Base-by-base conservation (phyloP, 2,329 filamentous ascomycete genomes). In the Cladosporium austrohemisphaericum region DNA sequence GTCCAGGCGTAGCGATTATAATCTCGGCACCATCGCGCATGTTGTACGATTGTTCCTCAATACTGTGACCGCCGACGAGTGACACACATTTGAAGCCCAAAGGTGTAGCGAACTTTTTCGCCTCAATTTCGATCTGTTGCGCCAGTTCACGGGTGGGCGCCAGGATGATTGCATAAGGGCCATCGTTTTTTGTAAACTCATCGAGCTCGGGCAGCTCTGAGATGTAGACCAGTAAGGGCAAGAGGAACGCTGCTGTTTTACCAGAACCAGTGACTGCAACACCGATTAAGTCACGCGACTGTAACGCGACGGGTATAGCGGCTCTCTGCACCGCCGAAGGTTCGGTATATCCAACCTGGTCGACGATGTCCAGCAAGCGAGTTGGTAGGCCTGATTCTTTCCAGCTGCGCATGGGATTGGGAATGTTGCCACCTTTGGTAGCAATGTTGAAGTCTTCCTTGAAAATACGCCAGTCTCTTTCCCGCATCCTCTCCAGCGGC, bases 391-490 rank as follows among this genome's bases (percentile, higher is more conserved):
- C 78, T 3, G 91, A 95, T 68, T 98, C 93, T 38, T 79, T 66
- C 93, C 93, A 98, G 59, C 78, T 89, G 41, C 93, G 89, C 91
- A 98, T 97, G 0, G 93, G 93, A 61, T 97, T 92, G 1, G 93
- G 93, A 49, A 97, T 89, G 20, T 79, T 78, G 35, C 92, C 92
- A 51, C 93, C 93, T 68, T 95, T 97, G 7, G 90, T 96, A 32
- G 85, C 79, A 65, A 98, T 98, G 60, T 93, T 94, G 73, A 95
- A 97, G 69, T 98, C 91, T 68, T 97, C 93, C 71, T 97, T 98
- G 82, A 98, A 96, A 60, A 98, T 97, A 65, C 93, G 88, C 93
- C 93, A 98, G 70, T 98, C 93, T 66, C 93, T 80, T 71, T 97
- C 91, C 55, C 89, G 87, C 93, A 98, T 98, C 61, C 95, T 88